Percentiles rank a stretch among this genome's conserved stretches.
phyloP scores from a whole-genome alignment of 352 stramenopile species.

The Pythium periplocum region DNA sequence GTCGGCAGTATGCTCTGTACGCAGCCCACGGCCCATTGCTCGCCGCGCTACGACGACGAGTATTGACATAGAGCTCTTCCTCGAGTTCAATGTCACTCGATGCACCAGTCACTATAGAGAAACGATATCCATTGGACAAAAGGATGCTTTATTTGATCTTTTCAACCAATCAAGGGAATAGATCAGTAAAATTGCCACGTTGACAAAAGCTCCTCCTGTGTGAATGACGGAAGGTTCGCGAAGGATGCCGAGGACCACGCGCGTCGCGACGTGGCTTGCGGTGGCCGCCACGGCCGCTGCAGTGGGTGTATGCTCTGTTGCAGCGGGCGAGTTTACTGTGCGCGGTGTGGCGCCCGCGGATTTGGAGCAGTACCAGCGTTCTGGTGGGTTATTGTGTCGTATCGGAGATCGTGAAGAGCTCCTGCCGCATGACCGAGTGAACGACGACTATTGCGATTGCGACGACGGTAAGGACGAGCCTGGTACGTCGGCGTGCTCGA shows the following conservation, averaged over 20 bases:
- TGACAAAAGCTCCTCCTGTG: constrained; percentile 8
- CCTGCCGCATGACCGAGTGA: constrained; percentile 51
- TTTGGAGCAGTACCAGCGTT: constrained; percentile 17
- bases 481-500: constrained; percentile 73
- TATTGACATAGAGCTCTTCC: constrained; percentile 1
- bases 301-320: not conserved
- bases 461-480: constrained; percentile 87
- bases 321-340: constrained; percentile 5
- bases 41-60: not conserved
- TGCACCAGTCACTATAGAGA: too few relatives aligned
- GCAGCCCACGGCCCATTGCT: constrained; percentile 29
- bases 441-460: constrained; percentile 95
- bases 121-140: too few relatives aligned
- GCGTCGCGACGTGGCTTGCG: not conserved
- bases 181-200: constrained; percentile 11
- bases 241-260: not conserved
- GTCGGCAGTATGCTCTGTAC: constrained; percentile 61
- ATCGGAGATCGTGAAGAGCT: constrained; percentile 22
- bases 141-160: not conserved
- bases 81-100: too few relatives aligned
- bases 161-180: constrained; percentile 8
- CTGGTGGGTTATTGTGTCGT: constrained; percentile 24
- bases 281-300: not conserved
- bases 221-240: not conserved
- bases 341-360: constrained; percentile 36